Evolutionary conservation across 371 early-diverging fungal species (phyloP).

Genomic region (Smittium culicis): DNA sequence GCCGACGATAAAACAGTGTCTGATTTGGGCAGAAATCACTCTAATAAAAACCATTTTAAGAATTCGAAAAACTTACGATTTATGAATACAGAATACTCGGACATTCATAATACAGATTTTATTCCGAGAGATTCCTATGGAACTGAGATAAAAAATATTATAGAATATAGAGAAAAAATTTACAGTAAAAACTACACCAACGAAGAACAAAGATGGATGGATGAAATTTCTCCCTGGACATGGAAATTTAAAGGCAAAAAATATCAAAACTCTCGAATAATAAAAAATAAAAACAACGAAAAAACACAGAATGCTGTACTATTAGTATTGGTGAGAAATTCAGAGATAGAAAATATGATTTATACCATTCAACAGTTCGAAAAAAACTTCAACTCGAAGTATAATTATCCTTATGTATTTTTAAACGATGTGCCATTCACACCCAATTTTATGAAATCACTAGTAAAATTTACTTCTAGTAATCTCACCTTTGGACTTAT

Average conservation of each 20-base stretch:
- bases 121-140: too few species aligned
- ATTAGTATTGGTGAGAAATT: conserved; percentile 55
- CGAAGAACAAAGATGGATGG: conserved; percentile 13
- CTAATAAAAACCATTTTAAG: too few species aligned
- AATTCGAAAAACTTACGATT: too few species aligned
- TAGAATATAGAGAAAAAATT: too few species aligned
- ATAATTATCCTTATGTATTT: conserved; percentile 84
- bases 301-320: too few species aligned
- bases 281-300: conserved; percentile 22
- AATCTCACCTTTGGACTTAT: conserved; percentile 43
- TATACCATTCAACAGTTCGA: conserved; percentile 62
- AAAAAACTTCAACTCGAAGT: conserved; percentile 66
- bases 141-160: too few species aligned
- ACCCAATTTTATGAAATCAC: conserved; percentile 48
- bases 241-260: conserved; percentile 29
- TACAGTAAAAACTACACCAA: too few species aligned
- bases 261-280: conserved; percentile 10
- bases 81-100: too few species aligned
- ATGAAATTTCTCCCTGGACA: conserved; percentile 30
- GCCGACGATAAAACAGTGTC: too few species aligned
- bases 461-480: conserved; percentile 39
- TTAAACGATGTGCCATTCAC: conserved; percentile 76
- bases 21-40: too few species aligned
- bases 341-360: conserved; percentile 52
- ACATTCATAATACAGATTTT: too few species aligned